Conservation (phyloP, 257 asterid genomes). For the Dorcoceras hygrometricum region DNA sequence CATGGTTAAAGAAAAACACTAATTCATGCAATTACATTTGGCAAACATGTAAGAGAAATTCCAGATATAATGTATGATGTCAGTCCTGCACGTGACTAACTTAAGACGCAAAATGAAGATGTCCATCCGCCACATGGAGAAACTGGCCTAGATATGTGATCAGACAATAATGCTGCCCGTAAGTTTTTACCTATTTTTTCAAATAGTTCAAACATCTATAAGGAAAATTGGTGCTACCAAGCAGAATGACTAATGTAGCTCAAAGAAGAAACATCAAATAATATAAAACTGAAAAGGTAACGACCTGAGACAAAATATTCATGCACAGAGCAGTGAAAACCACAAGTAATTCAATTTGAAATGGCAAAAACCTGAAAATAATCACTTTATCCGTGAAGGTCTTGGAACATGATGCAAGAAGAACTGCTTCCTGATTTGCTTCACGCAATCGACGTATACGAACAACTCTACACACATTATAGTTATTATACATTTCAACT, state of each 20-base stretch:
- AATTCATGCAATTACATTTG: not conserved
- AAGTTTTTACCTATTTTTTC: too few relatives aligned
- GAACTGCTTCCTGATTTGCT: constrained; percentile 96
- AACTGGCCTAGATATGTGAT: too few relatives aligned
- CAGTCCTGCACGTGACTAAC: not conserved
- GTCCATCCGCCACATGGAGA: not conserved
- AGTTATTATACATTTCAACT: not conserved
- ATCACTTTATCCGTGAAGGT: constrained; percentile 87
- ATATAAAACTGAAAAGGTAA: not conserved
- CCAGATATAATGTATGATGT: not conserved
- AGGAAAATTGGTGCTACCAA: too few relatives aligned
- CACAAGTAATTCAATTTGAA: constrained; percentile 20
- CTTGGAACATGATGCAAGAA: constrained; percentile 84
- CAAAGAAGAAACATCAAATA: too few relatives aligned
- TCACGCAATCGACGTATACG: constrained; percentile 89
- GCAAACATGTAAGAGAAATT: not conserved
- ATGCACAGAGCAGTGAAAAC: constrained; percentile 3
- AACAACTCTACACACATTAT: constrained; percentile 66
- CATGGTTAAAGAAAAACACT: too few relatives aligned
- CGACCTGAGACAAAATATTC: constrained; percentile 4
- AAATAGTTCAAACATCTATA: too few relatives aligned
- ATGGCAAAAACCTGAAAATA: constrained; percentile 69
- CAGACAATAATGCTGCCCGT: too few relatives aligned
- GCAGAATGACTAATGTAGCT: too few relatives aligned
- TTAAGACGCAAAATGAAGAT: constrained; percentile 14